These are phyloP conservation scores for Cutaneotrichosporon daszewskae DNA, from an alignment of 1,284 basidiomycete genomes.

Conservation along the genomic window DNA sequence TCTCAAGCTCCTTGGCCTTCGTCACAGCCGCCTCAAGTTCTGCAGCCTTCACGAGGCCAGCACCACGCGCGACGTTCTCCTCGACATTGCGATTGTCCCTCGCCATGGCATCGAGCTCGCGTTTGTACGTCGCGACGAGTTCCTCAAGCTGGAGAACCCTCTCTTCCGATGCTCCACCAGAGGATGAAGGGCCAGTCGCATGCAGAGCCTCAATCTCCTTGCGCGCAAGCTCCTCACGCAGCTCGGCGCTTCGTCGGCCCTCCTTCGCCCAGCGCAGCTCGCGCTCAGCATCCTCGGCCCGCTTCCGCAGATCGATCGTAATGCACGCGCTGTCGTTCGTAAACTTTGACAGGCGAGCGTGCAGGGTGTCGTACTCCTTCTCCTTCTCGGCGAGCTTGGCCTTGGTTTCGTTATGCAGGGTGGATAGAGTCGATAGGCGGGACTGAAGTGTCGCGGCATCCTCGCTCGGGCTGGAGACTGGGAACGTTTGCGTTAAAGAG, in stretches of 20 bases:
- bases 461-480: conserved; percentile 17
- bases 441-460: conserved; percentile 27
- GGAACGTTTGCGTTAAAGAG: conserved; percentile 39
- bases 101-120: conserved; percentile 27
- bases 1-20: conserved; percentile 15
- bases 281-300: conserved; percentile 30
- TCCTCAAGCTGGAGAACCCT: conserved; percentile 28
- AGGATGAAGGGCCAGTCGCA: no score
- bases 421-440: conserved; percentile 33
- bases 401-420: conserved; percentile 29
- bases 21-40: conserved; percentile 25
- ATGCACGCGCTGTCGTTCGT: conserved; percentile 21
- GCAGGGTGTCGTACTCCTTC: conserved; percentile 25
- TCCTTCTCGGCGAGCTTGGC: conserved; percentile 30
- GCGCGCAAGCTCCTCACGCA: conserved; percentile 30
- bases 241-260: conserved; percentile 35
- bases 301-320: conserved; percentile 24
- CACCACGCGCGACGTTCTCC: conserved; percentile 27
- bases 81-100: conserved; percentile 35
- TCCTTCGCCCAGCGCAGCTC: conserved; percentile 43
- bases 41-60: conserved; percentile 33
- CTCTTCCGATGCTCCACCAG: background rate
- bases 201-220: conserved; percentile 30
- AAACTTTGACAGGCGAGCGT: conserved; percentile 26
- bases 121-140: conserved; percentile 31